A percentile compares a stretch with the other conserved stretches of the same genome.
These are phyloP conservation scores for Penicillium tannophilum DNA, from an alignment of 495 filamentous ascomycete genomes.

Conservation along the genomic window DNA sequence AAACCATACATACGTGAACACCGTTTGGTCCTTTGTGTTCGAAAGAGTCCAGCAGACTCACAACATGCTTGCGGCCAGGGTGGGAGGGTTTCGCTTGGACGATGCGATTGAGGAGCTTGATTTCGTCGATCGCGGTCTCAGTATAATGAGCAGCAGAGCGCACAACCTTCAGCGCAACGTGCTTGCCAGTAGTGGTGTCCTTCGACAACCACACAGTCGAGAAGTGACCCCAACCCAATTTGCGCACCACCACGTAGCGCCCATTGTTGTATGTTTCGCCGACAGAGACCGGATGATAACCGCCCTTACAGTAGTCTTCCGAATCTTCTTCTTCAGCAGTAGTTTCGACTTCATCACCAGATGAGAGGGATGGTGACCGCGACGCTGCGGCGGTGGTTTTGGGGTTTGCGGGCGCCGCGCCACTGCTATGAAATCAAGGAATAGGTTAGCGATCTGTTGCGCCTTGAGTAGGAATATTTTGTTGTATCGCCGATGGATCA, in stretches of 20 bases:
- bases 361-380: constrained; percentile 80
- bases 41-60: constrained; percentile 93
- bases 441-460: neutral
- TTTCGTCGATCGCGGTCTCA: constrained; percentile 98
- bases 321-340: constrained; percentile 98
- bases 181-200: constrained; percentile 88
- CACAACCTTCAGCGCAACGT: constrained; percentile 97
- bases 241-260: constrained; percentile 93
- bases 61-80: constrained; percentile 90
- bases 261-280: constrained; percentile 98
- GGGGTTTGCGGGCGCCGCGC: constrained; percentile 39
- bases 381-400: constrained; percentile 54
- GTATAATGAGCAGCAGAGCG: constrained; percentile 97
- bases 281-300: constrained; percentile 91
- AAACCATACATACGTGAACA: constrained; percentile 98
- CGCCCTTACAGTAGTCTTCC: constrained; percentile 98
- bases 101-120: constrained; percentile 95
- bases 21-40: constrained; percentile 98
- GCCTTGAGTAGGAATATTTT: neutral
- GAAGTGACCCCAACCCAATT: constrained; percentile 98
- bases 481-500: constrained; percentile 27
- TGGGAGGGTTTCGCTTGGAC: constrained; percentile 92
- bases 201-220: constrained; percentile 97
- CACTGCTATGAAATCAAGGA: constrained; percentile 28
- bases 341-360: constrained; percentile 84